Base-by-base conservation (phyloP, 805 yeast genomes). In the Candida maltosa region DNA sequence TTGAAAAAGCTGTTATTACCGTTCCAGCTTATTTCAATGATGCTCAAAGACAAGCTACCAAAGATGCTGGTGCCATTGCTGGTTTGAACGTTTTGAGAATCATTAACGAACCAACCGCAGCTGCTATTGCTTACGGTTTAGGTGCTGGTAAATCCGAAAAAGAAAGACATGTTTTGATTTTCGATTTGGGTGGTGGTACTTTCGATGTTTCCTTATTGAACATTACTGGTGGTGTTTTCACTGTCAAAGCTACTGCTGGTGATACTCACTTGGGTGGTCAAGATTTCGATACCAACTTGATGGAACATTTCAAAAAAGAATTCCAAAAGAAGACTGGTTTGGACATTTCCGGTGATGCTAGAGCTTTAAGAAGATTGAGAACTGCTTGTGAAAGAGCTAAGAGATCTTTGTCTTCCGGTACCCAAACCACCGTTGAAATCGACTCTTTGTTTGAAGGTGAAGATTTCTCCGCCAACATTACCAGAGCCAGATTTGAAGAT, bases 101-200 rank as follows among this genome's bases (percentile, higher is more conserved):
- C 50, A 67, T 67, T 47, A 67, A 67, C 64, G 73, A 67, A 61
- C 73, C 73, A 55, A 88, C 96, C 46, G 96, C 96, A 34, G 96
- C 96, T 48, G 96, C 96, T 47, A 86, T 87, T 69, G 96, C 96
- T 49, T 88, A 88, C 73, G 96, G 96, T 71, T 77, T 89, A 55
- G 95, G 91, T 80, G 63, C 69, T 43, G 87, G 87, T 62, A 62
- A 62, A 51, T 62, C 69, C 36, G 73, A 68, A 56, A 67, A 67
- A 60, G 73, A 65, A 58, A 66, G 69, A 62, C 82, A 84, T 69
- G 91, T 87, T 45, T 75, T 87, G 60, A 87, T 87, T 58, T 87
- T 87, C 76, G 96, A 87, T 70, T 76, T 87, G 60, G 96, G 96
- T 79, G 96, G 96, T 71, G 96, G 96, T 76, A 87, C 96, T 58